These are phyloP conservation scores for Boletales sp. DNA, from an alignment of 768 basidiomycete genomes.

Conservation along the genomic window DNA sequence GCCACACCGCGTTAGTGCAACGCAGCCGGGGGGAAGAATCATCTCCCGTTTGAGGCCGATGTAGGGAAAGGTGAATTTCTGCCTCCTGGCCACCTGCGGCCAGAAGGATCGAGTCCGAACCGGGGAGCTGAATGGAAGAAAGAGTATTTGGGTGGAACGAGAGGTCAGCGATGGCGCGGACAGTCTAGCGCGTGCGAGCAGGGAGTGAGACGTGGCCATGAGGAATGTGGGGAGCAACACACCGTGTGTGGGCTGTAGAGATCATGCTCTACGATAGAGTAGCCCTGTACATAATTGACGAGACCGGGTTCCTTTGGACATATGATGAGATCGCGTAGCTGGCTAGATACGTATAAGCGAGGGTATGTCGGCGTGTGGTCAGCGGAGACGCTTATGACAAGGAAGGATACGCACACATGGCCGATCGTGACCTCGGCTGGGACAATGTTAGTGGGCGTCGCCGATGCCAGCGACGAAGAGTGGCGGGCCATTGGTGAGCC, in stretches of 20 bases:
- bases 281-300: slow-evolving; percentile 56
- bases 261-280: slow-evolving; percentile 60
- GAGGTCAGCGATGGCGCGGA: slow-evolving; percentile 50
- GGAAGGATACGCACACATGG: slow-evolving; percentile 50
- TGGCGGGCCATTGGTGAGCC: slow-evolving; percentile 46
- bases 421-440: slow-evolving; percentile 50
- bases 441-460: slow-evolving; percentile 38
- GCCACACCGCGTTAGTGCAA: slow-evolving; percentile 40
- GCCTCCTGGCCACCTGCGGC: slow-evolving; percentile 74
- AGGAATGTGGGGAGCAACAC: slow-evolving; percentile 21
- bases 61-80: slow-evolving; percentile 64
- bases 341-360: slow-evolving; percentile 37
- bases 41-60: slow-evolving; percentile 20
- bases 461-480: slow-evolving; percentile 41
- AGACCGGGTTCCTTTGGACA: slow-evolving; percentile 66
- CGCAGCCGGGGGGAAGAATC: slow-evolving; percentile 10
- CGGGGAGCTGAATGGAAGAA: slow-evolving; percentile 50
- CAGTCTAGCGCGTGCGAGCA: slow-evolving; percentile 32
- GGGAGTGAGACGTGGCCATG: slow-evolving; percentile 13
- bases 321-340: slow-evolving; percentile 74
- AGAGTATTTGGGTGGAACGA: slow-evolving; percentile 63
- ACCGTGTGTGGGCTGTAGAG: slow-evolving; percentile 46
- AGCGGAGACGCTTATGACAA: not conserved
- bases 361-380: slow-evolving; percentile 9
- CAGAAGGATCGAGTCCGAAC: slow-evolving; percentile 54